A percentile compares a stretch with the other conserved stretches of the same genome.
Conservation (phyloP, 306 rosid species). For the Fragaria vesca region DNA sequence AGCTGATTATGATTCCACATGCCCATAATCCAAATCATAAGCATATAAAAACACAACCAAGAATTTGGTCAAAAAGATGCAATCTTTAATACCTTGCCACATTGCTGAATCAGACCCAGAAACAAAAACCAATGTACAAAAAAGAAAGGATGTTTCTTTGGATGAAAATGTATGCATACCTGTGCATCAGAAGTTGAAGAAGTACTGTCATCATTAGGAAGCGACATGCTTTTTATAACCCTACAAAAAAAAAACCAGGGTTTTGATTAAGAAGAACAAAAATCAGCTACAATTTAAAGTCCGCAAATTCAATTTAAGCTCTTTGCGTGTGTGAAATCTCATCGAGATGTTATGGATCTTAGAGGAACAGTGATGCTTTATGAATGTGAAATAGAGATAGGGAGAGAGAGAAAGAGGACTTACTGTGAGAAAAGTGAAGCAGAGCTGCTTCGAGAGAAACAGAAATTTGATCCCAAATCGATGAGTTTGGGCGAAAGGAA, state of each 20-base stretch:
- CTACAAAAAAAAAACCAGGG: not conserved
- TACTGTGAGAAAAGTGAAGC: conserved; percentile 2
- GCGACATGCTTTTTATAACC: conserved; percentile 45
- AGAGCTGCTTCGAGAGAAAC: not conserved
- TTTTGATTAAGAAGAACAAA: not conserved
- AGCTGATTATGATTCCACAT: not conserved
- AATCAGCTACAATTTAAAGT: not conserved
- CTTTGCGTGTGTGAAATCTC: not conserved
- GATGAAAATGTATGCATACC: conserved; percentile 45
- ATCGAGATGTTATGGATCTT: not conserved
- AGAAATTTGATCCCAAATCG: conserved; percentile 6
- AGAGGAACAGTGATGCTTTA: not conserved
- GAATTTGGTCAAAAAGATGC: not conserved
- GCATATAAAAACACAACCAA: not conserved
- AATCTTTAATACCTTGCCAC: not conserved
- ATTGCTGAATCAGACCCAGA: conserved; percentile 1
- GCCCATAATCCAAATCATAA: not conserved
- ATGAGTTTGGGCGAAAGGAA: not conserved
- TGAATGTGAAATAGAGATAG: not conserved
- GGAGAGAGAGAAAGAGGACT: not conserved
- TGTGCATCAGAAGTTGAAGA: conserved; percentile 47
- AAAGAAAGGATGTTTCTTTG: not conserved
- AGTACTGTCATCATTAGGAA: conserved; percentile 56
- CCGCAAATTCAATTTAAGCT: not conserved
- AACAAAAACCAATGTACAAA: not conserved